Evolutionary conservation across 768 basidiomycete species (phyloP), one percentile per base, ranked within the genome.

Genomic region (Lyophyllum atratum): DNA sequence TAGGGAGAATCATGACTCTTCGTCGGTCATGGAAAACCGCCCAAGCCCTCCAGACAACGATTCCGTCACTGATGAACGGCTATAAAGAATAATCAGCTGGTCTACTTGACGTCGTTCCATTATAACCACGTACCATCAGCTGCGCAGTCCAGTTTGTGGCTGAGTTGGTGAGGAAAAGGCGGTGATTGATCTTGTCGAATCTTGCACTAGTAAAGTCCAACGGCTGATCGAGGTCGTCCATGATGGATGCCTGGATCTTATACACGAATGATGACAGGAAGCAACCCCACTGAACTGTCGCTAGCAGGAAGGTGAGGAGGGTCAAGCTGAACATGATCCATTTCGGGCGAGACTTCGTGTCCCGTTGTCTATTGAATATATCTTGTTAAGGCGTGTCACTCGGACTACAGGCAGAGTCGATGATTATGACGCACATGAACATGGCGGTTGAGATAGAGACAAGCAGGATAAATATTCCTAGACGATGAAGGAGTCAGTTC

Each of bases 31-130:
- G 12, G 34, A 57, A 59, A 11, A 55, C 29, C 4, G 49, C 58
- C 58, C 54, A 59, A 12, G 54, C 54, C 28, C 58, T 55, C 58
- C 58, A 59, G 3, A 59, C 49, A 25, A 59, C 45, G 28, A 59
- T 24, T 8, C 48, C 25, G 29, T 59, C 58, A 14, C 54, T 49
- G 11, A 59, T 47, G 6, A 59, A 45, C 3, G 58, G 58, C 56
- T 57, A 37, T 5, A 28, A 42, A 17, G n/a, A 7, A 15, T 6
- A 10, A 37, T 33, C 11, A 22, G 52, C 19, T 43, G 17, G 21
- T n/a, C 8, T 6, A n/a, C n/a, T n/a, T 8, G 28, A 54, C 24
- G 25, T 33, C 1, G 45, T 19, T 9, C 14, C 14, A 37, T n/a
- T n/a, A 12, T 4, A 39, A 19, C 19, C 17, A 40, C 33, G 45